These are phyloP conservation scores for Ilyonectria robusta DNA, from an alignment of 2,329 filamentous ascomycete species.

Conservation along the genomic window DNA sequence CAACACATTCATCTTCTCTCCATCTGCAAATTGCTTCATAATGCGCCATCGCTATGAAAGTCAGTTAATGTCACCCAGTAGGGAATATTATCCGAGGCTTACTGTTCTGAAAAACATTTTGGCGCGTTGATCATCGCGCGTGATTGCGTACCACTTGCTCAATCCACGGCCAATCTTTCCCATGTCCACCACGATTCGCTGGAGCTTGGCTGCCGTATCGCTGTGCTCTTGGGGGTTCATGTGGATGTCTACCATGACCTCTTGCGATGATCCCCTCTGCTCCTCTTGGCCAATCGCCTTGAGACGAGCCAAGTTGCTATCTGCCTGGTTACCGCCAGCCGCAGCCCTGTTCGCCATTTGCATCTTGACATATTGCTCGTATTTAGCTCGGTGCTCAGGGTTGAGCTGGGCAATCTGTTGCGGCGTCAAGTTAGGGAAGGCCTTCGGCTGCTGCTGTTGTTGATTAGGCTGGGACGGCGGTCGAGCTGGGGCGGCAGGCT, in stretches of 20 bases:
- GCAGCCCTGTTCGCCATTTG: conserved; percentile 46
- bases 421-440: conserved; percentile 44
- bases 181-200: conserved; percentile 59
- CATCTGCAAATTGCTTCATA: conserved; percentile 67
- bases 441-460: conserved; percentile 40
- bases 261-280: conserved; percentile 54
- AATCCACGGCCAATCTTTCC: conserved; percentile 61
- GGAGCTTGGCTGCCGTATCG: conserved; percentile 62
- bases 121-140: conserved; percentile 64
- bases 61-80: conserved; percentile 48
- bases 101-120: conserved; percentile 68
- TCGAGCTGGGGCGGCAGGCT: conserved; percentile 38
- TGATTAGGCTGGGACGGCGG: conserved; percentile 46
- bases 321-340: conserved; percentile 32
- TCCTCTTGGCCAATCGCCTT: conserved; percentile 58
- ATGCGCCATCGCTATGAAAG: conserved; percentile 65
- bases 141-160: conserved; percentile 63
- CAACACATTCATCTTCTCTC: conserved; percentile 60
- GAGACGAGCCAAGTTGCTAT: conserved; percentile 51
- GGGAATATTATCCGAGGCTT: conserved; percentile 48
- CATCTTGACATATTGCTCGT: conserved; percentile 56
- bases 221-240: conserved; percentile 62
- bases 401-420: conserved; percentile 57
- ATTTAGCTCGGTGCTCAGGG: conserved; percentile 62
- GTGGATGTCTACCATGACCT: conserved; percentile 60